Evolutionary conservation across 2,329 filamentous ascomycete genomes (phyloP).

Genomic region (Neonectria hederae): DNA sequence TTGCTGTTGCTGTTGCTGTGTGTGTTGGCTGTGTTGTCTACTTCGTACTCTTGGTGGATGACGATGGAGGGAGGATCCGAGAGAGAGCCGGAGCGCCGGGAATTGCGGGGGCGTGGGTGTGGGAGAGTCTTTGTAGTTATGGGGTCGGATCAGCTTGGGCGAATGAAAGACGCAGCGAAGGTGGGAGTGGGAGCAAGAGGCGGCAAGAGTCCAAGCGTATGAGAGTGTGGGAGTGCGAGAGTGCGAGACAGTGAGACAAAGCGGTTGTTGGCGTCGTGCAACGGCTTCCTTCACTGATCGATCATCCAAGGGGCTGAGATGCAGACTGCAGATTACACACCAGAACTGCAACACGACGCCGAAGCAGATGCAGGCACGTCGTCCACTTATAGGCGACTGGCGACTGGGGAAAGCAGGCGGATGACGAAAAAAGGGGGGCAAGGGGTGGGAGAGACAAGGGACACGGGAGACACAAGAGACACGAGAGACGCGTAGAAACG

Average conservation of each 20-base stretch:
- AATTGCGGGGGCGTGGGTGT: constrained; percentile 1
- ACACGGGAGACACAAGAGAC: neutral
- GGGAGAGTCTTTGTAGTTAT: constrained; percentile 22
- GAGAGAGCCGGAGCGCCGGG: constrained; percentile 3
- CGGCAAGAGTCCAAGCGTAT: too few species aligned
- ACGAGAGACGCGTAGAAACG: neutral
- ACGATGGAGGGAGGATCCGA: neutral
- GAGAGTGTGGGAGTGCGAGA: neutral
- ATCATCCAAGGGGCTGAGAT: constrained; percentile 1
- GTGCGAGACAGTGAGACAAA: neutral
- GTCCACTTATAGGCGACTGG: constrained; percentile 21
- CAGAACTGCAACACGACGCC: neutral
- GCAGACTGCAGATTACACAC: constrained; percentile 5
- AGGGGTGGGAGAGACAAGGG: constrained; percentile 14
- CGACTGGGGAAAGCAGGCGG: neutral
- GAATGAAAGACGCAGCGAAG: constrained; percentile 16
- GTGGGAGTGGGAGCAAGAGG: constrained; percentile 3
- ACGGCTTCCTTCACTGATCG: neutral
- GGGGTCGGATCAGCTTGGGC: constrained; percentile 10
- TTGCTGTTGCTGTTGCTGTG: neutral
- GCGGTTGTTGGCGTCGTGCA: constrained; percentile 4
- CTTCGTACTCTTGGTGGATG: neutral
- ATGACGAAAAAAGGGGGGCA: constrained; percentile 10
- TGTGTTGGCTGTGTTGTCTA: neutral
- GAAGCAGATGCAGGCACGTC: constrained; percentile 8